phyloP scores from a whole-genome alignment of 2,329 filamentous ascomycete species.

The Stachybotrys chlorohalonatus region DNA sequence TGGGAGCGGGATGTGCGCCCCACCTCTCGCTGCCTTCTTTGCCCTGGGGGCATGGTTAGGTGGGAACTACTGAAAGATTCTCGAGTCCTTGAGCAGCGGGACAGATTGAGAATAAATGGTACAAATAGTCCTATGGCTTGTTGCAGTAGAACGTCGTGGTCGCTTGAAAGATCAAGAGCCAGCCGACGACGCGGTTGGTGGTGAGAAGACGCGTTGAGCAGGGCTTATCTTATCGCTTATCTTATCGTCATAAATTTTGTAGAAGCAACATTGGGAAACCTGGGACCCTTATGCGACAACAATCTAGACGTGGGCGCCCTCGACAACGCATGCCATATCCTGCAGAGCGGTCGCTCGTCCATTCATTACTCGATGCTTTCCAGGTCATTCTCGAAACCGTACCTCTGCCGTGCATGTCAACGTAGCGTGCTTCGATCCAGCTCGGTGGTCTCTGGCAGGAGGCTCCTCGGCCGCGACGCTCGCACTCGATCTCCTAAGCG shows the following conservation, averaged over 20 bases:
- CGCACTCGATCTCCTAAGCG: not conserved
- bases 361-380: constrained; percentile 22
- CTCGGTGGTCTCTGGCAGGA: not conserved
- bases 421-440: constrained; percentile 11
- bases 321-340: not conserved
- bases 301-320: not conserved
- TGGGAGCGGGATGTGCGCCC: constrained; percentile 5
- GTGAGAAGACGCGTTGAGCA: constrained; percentile 8
- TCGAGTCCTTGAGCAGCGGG: too few species aligned
- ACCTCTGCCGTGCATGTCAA: constrained; percentile 24
- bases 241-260: not conserved
- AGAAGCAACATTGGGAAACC: not conserved
- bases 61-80: not conserved
- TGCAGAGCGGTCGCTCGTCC: not conserved
- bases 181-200: not conserved
- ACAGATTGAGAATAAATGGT: too few species aligned
- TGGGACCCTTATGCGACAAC: not conserved
- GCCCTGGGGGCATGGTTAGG: constrained; percentile 19
- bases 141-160: too few species aligned
- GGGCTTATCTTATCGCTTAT: constrained; percentile 13
- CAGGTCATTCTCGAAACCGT: constrained; percentile 20
- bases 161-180: not conserved
- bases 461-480: not conserved
- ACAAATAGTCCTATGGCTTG: too few species aligned
- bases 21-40: constrained; percentile 24